Base-by-base conservation (phyloP, 768 basidiomycete species). In the Agaricus blazei region DNA sequence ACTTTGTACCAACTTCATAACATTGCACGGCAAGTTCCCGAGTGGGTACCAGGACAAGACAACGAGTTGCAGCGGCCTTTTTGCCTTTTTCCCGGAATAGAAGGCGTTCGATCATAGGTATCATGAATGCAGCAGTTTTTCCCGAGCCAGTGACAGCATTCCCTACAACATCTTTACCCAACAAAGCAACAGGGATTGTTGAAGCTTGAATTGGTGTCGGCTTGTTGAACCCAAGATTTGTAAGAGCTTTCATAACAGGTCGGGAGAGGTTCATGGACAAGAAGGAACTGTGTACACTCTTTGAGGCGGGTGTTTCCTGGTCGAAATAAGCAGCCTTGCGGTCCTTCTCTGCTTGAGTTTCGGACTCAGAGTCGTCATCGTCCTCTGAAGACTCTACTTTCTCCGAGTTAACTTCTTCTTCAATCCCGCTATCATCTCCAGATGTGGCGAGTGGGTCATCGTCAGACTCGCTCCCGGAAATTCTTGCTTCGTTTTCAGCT, bases 201-300 rank as follows among this genome's bases (percentile, higher is more conserved):
- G 90, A 86, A 2, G 90, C 85, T 71, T 99, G 97, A 48, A 99
- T 98, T 1, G 97, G 97, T 1, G 97, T 99, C 7, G 97, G 97
- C 31, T 80, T 85, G 45, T 77, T 71, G 63, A 95, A 93, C 37
- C 83, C 82, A 14, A 98, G 76, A 6, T 84, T 75, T n/a, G 90
- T 87, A 48, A 98, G 73, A 12, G 95, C 89, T 64, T 94, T 96
- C 50, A 97, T 79, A 44, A 98, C 80, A 1, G 94, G 97, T 28
- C 97, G 88, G 1, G 97, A 98, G 28, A 99, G 80, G 67, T 95
- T 96, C 92, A 97, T 94, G 8, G 88, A 83, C 37, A 92, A 72
- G 75, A 97, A 97, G 14, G 95, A 93, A 36, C 82, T 67, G 62
- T 91, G 85, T n/a, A 71, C 65, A 60, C 83, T 75, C 4, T 9